A percentile compares a stretch with the other conserved stretches of the same genome.
Evolutionary conservation across 495 filamentous ascomycete genomes (phyloP).

Genomic region (Annulohypoxylon moriforme): DNA sequence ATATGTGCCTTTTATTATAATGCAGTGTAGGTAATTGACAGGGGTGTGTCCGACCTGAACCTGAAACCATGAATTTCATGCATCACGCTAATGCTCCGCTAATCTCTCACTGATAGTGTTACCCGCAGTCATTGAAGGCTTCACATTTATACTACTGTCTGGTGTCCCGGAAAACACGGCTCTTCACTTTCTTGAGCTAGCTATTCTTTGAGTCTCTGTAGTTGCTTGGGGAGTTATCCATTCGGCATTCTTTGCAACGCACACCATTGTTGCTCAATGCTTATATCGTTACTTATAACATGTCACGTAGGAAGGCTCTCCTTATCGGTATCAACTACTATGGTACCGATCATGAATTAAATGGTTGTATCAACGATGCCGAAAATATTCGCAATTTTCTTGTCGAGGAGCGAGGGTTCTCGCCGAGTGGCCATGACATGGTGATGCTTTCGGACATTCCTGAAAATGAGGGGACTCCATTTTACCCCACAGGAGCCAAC

Average conservation of each 20-base stretch:
- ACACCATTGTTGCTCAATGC: no score
- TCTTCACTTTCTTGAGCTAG: neutral
- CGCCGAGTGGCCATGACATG: slow-evolving; percentile 60
- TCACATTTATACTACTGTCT: neutral
- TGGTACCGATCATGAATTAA: slow-evolving; percentile 61
- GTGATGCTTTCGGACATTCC: slow-evolving; percentile 65
- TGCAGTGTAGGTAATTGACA: no score
- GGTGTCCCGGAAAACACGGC: slow-evolving; percentile 4
- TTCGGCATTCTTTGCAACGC: neutral
- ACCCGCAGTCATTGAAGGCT: neutral
- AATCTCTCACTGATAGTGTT: slow-evolving; percentile 2
- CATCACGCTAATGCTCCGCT: slow-evolving; percentile 12
- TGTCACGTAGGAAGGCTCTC: slow-evolving; percentile 64
- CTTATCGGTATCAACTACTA: slow-evolving; percentile 72
- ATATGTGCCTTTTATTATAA: no score
- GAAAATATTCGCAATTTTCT: slow-evolving; percentile 62
- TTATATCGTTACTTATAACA: slow-evolving; percentile 12
- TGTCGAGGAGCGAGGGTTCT: slow-evolving; percentile 60
- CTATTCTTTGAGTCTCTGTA: neutral
- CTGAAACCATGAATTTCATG: neutral
- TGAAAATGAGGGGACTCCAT: slow-evolving; percentile 60
- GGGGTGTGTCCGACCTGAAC: neutral
- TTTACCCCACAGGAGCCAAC: slow-evolving; percentile 65
- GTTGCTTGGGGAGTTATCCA: neutral
- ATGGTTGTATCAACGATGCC: slow-evolving; percentile 68